A percentile compares a stretch with the other conserved stretches of the same genome.
Conservation (phyloP, 768 basidiomycete species). For the Rhizopogon sp. region DNA sequence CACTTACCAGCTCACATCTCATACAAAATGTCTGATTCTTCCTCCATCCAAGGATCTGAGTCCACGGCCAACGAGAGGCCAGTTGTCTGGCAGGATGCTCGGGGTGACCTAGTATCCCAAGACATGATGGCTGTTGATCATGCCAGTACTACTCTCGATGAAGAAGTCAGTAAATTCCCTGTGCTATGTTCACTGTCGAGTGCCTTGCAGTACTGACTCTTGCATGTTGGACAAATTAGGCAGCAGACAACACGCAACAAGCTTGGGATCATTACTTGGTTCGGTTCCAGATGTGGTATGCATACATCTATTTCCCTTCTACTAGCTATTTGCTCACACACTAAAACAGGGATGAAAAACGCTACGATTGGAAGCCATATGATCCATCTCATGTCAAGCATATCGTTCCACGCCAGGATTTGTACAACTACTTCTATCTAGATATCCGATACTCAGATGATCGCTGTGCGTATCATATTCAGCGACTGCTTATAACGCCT, state of each 20-base stretch:
- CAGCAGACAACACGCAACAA: neutral
- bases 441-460: neutral
- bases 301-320: neutral
- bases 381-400: constrained; percentile 5
- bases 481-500: no score
- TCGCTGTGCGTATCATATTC: neutral
- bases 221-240: no score
- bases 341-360: neutral
- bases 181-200: no score
- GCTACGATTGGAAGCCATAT: neutral
- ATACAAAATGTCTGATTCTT: no score
- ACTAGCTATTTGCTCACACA: neutral
- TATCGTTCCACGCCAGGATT: constrained; percentile 8
- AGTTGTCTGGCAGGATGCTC: neutral
- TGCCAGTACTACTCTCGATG: no score
- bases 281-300: neutral
- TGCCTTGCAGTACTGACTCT: no score
- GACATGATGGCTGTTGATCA: neutral
- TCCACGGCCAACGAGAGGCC: no score
- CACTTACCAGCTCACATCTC: no score
- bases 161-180: no score
- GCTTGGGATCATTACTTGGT: neutral
- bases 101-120: neutral
- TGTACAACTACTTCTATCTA: constrained; percentile 16
- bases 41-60: no score